phyloP scores from a whole-genome alignment of 768 basidiomycete species.

The Hygrocybe punicea region DNA sequence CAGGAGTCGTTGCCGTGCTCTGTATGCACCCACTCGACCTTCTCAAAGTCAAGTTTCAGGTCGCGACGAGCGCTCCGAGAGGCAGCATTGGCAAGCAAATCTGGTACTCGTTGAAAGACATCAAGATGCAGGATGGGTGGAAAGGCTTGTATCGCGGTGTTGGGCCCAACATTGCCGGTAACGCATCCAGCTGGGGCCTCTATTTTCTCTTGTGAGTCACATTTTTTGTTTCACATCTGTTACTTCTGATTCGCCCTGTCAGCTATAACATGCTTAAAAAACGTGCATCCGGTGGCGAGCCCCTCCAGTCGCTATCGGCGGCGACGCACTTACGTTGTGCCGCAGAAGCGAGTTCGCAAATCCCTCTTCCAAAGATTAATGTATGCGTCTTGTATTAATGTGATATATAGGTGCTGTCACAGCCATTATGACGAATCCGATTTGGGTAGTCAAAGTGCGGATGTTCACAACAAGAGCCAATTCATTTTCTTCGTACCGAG shows the following conservation, averaged over 20 bases:
- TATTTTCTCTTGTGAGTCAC: slow-evolving; percentile 94
- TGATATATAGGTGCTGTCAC: slow-evolving; percentile 74
- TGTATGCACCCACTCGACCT: slow-evolving; percentile 98
- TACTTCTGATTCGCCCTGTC: slow-evolving; percentile 3
- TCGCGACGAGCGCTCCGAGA: slow-evolving; percentile 62
- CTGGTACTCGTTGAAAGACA: slow-evolving; percentile 68
- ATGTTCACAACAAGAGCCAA: slow-evolving; percentile 82
- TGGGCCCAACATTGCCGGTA: slow-evolving; percentile 87
- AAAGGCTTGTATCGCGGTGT: slow-evolving; percentile 88
- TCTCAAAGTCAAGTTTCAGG: slow-evolving; percentile 91
- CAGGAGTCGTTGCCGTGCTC: slow-evolving; percentile 86
- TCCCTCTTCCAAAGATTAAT: slow-evolving; percentile 14
- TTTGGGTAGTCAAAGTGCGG: slow-evolving; percentile 96
- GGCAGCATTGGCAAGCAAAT: slow-evolving; percentile 71
- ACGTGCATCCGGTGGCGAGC: slow-evolving; percentile 64
- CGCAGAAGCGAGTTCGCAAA: slow-evolving; percentile 90
- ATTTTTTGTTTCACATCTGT: slow-evolving; percentile 5
- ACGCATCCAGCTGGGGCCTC: slow-evolving; percentile 94
- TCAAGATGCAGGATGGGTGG: slow-evolving; percentile 73
- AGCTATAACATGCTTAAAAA: slow-evolving; percentile 96
- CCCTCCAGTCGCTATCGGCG: slow-evolving; percentile 65
- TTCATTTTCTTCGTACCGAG: slow-evolving; percentile 71
- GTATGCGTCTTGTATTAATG: slow-evolving; percentile 14
- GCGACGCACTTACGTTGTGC: slow-evolving; percentile 82
- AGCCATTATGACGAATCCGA: slow-evolving; percentile 91